Conservation (phyloP, 306 rosid genomes). For the Trifolium subterraneum region DNA sequence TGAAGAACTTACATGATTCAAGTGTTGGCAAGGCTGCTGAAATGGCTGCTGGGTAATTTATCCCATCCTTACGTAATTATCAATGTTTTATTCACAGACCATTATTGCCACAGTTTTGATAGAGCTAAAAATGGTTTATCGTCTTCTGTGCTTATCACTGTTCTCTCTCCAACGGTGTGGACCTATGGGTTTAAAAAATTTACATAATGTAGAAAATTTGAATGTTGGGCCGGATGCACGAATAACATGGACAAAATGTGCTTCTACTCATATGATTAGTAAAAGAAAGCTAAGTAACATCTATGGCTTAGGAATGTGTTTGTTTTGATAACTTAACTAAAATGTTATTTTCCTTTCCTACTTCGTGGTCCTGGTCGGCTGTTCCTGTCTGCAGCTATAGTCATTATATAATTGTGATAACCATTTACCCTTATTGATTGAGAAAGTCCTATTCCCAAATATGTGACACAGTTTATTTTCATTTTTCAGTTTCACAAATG, state of each 20-base stretch:
- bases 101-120: constrained; percentile 8
- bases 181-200: not conserved
- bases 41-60: constrained; percentile 93
- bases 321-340: constrained; percentile 10
- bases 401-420: constrained; percentile 24
- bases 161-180: constrained; percentile 1
- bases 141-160: constrained; percentile 24
- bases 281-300: constrained; percentile 17
- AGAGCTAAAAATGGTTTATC: constrained; percentile 29
- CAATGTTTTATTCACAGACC: constrained; percentile 16
- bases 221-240: constrained; percentile 13
- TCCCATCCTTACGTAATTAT: constrained; percentile 1
- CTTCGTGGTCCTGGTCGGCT: constrained; percentile 17
- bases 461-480: constrained; percentile 27
- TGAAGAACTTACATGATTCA: constrained; percentile 83
- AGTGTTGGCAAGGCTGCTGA: constrained; percentile 96
- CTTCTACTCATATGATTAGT: constrained; percentile 15
- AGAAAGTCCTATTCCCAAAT: constrained; percentile 8
- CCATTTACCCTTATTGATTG: constrained; percentile 15
- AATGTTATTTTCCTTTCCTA: constrained; percentile 1
- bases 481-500: constrained; percentile 75
- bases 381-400: constrained; percentile 12
- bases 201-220: not conserved
- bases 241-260: constrained; percentile 21
- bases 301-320: not conserved